phyloP scores from a whole-genome alignment of 2,329 filamentous ascomycete genomes.

The Corinectria fuckeliana region DNA sequence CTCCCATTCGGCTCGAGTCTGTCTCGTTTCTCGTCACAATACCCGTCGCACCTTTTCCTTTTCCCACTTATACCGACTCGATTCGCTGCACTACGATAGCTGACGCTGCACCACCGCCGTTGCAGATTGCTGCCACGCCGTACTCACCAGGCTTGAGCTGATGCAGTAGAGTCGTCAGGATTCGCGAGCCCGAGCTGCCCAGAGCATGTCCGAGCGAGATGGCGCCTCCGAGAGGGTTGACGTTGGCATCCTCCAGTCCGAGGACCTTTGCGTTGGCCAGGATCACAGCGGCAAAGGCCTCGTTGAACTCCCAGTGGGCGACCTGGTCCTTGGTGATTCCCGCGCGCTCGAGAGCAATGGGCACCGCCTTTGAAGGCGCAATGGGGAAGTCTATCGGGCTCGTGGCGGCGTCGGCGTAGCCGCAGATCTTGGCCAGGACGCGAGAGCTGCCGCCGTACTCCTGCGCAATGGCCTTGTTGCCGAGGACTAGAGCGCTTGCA shows the following conservation, averaged over 20 bases:
- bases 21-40: not conserved
- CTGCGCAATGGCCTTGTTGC: constrained; percentile 79
- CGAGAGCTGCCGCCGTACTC: constrained; percentile 79
- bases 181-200: constrained; percentile 91
- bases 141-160: constrained; percentile 93
- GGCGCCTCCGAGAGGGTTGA: constrained; percentile 89
- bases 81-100: constrained; percentile 90
- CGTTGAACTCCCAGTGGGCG: constrained; percentile 97
- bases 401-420: constrained; percentile 87
- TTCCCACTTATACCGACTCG: constrained; percentile 56
- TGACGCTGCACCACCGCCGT: constrained; percentile 90
- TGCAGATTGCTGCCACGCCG: constrained; percentile 94
- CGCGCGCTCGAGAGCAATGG: constrained; percentile 84
- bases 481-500: constrained; percentile 86
- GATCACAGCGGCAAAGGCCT: constrained; percentile 95
- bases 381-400: constrained; percentile 94
- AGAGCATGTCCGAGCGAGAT: constrained; percentile 92
- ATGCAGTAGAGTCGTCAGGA: constrained; percentile 87
- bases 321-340: constrained; percentile 93
- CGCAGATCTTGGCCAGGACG: constrained; percentile 85
- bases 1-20: not conserved
- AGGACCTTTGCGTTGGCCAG: constrained; percentile 94
- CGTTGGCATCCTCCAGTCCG: constrained; percentile 76
- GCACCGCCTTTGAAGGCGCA: constrained; percentile 90
- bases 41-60: not conserved